Base-by-base conservation (phyloP, 2,329 filamentous ascomycete genomes). In the Colletotrichum kahawae region DNA sequence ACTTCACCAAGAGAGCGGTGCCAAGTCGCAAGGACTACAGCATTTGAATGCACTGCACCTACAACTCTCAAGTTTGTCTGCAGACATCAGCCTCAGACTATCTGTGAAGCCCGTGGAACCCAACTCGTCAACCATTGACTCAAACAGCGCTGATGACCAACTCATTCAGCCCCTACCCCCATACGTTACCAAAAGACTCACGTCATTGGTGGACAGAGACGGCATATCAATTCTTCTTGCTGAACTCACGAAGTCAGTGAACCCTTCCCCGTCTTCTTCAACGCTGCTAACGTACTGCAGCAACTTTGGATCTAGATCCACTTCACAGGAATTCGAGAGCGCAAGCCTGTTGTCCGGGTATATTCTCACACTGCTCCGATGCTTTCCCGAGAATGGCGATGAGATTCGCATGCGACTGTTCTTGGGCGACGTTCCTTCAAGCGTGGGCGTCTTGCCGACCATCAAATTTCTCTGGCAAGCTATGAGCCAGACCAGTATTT, bases 351-450 rank as follows among this genome's bases (percentile, higher is more conserved):
- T 98, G 51, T 95, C 96, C 14, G 95, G 94, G 33, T 98, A 98
- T 81, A 95, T 95, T 4, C 87, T 98, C 51, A 96, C 95, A 1
- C 86, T 99, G 4, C 87, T 98, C 5, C 92, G 94, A 74, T 96
- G 95, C 79, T 98, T 98, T 78, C 95, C 96, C 10, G 87, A 89
- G 8, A 90, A 92, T 74, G 93, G 93, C 5, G 96, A 98, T 80
- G 95, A 98, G 74, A 97, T 98, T 75, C 93, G 96, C 27, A 98
- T 98, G 95, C 96, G 95, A 86, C 87, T 98, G 1, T 98, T 97
- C 81, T 89, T 97, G 54, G 94, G 95, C 0, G 92, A 93, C 57
- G 88, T 94, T 6, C 84, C 88, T 4, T 85, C 80, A 67, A 82
- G 80, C 78, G 85, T 74, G 73, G 75, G 85, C 81, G 76, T 81